Evolutionary conservation across 2,329 filamentous ascomycete genomes (phyloP), one percentile per base, ranked within the genome.

Genomic region (Tolypocladium amazonense): DNA sequence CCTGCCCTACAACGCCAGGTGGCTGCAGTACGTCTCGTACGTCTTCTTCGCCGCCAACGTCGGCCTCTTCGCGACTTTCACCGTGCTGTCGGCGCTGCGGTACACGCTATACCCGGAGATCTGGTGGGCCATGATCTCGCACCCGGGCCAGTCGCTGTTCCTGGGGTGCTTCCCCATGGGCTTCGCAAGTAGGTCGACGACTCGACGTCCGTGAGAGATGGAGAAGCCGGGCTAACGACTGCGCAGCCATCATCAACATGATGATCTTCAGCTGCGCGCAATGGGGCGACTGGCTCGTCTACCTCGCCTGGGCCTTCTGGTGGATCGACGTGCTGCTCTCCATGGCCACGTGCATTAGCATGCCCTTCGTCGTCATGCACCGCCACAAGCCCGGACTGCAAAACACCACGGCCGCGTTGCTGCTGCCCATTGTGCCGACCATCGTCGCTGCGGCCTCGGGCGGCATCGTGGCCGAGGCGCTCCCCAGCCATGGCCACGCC

Each of bases 91-190:
- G 1, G 59, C 83, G 1, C 68, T 87, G 3, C 79, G 88, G 5
- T 90, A 90, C 65, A 74, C 75, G 0, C 66, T 89, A 1, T 90
- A 88, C 65, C 87, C 86, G 0, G 78, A 81, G 60, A 84, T 89
- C 37, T 90, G 86, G 80, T 67, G 61, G 0, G 82, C 80, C 20
- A 88, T 90, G 86, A 79, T 90, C 41, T 73, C 76, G 2, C 84
- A 90, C 67, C 86, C 85, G 0, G 80, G 79, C 1, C 85, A 90
- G 66, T 86, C 83, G 1, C 76, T 90, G 58, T 90, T 90, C 64
- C 72, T 90, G 4, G 87, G 83, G 0, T 87, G 84, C 0, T 80
- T 88, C 38, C 86, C 86, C 0, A 89, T 89, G 84, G 86, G 80
- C 0, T 80, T 89, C 60, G 82, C 85, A 0, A 89, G 73, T 76